A percentile compares a stretch with the other conserved stretches of the same genome.
Evolutionary conservation across 2,329 filamentous ascomycete genomes (phyloP).

Genomic region (Leptosphaerulina australis): DNA sequence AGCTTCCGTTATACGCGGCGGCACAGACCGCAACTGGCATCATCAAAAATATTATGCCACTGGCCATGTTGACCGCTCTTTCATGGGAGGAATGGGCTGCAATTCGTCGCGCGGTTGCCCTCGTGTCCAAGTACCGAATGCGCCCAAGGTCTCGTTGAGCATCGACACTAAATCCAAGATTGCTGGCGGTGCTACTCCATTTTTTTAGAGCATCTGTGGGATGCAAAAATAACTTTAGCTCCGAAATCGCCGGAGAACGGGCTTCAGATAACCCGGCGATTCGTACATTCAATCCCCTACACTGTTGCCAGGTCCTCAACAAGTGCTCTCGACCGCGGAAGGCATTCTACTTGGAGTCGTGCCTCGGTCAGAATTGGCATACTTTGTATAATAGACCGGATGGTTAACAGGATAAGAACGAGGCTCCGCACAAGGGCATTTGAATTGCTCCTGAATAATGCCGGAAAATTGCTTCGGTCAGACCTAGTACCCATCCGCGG

Average conservation of each 20-base stretch:
- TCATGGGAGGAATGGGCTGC: background rate
- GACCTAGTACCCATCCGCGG: slow-evolving; percentile 11
- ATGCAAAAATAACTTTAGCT: slow-evolving; percentile 15
- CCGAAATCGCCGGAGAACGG: slow-evolving; percentile 1
- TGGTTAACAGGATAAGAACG: slow-evolving; percentile 10
- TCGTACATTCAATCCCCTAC: slow-evolving; percentile 1
- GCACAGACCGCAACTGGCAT: slow-evolving; percentile 9
- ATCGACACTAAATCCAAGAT: slow-evolving; percentile 11
- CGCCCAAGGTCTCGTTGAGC: slow-evolving; percentile 4
- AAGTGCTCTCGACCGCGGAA: slow-evolving; percentile 18
- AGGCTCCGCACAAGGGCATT: slow-evolving; percentile 15
- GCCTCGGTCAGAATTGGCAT: slow-evolving; percentile 20
- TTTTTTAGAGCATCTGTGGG: slow-evolving; percentile 7
- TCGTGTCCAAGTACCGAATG: slow-evolving; percentile 9
- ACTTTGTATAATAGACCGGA: slow-evolving; percentile 5
- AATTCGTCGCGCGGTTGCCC: slow-evolving; percentile 4
- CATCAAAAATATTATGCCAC: slow-evolving; percentile 8
- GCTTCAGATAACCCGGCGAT: slow-evolving; percentile 2
- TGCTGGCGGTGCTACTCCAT: slow-evolving; percentile 1
- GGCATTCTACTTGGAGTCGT: slow-evolving; percentile 15
- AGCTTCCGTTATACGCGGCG: slow-evolving; percentile 8
- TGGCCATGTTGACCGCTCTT: slow-evolving; percentile 18
- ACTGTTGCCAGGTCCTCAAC: slow-evolving; percentile 8
- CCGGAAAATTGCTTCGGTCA: slow-evolving; percentile 16
- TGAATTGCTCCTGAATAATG: slow-evolving; percentile 12